Evolutionary conservation across 371 early-diverging fungal genomes (phyloP).

Genomic region (Apophysomyces ossiformis): DNA sequence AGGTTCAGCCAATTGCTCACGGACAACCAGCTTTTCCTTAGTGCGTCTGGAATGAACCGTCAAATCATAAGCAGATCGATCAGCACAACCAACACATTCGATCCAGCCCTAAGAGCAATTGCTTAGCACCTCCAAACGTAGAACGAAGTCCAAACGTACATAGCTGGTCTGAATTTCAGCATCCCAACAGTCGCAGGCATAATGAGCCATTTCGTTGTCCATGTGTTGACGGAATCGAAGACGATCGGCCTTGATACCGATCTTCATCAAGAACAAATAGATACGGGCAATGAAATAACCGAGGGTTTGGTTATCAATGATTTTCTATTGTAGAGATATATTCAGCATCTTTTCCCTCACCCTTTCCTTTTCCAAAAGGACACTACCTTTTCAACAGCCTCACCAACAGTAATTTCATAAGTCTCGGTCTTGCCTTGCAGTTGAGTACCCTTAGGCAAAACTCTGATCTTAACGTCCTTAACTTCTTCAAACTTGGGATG

Average conservation of each 20-base stretch:
- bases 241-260: constrained; percentile 91
- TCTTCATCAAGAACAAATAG: constrained; percentile 89
- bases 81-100: constrained; percentile 99
- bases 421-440: constrained; percentile 76
- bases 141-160: constrained; percentile 31
- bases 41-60: constrained; percentile 92
- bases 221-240: constrained; percentile 99
- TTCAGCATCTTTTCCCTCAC: background rate
- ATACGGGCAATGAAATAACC: constrained; percentile 99
- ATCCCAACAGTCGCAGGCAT: constrained; percentile 99
- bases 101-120: constrained; percentile 88
- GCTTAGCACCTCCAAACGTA: background rate
- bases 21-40: constrained; percentile 92
- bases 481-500: constrained; percentile 93
- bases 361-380: background rate
- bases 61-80: constrained; percentile 98
- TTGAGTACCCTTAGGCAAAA: constrained; percentile 85
- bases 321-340: constrained; percentile 43
- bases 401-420: constrained; percentile 83
- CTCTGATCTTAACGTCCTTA: constrained; percentile 72
- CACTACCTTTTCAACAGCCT: constrained; percentile 83
- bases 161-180: constrained; percentile 94
- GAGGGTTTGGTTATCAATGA: constrained; percentile 97
- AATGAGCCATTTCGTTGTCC: constrained; percentile 99
- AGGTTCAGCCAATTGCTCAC: constrained; percentile 90